phyloP scores from a whole-genome alignment of 805 yeast genomes.

The Wickerhamiella hasegawae region DNA sequence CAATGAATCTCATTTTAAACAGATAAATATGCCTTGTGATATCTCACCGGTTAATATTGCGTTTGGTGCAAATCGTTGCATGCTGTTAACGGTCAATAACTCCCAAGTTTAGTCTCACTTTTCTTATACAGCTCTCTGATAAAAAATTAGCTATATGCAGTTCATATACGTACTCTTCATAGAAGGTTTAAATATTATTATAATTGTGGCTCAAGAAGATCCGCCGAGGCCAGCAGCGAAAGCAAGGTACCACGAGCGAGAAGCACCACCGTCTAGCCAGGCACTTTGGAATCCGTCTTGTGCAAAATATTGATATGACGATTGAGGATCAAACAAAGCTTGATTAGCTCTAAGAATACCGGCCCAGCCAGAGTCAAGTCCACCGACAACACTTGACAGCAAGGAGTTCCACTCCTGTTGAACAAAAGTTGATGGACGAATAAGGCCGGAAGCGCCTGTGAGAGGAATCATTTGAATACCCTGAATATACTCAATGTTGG shows the following conservation, averaged over 20 bases:
- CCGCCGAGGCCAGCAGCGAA: slow-evolving; percentile 34
- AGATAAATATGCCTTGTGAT: not conserved
- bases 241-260: slow-evolving; percentile 73
- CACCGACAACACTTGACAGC: slow-evolving; percentile 31
- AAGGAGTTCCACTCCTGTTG: slow-evolving; percentile 43
- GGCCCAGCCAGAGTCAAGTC: slow-evolving; percentile 36
- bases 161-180: too few species aligned
- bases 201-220: not conserved
- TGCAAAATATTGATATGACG: slow-evolving; percentile 48
- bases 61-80: not conserved
- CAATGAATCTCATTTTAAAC: not conserved
- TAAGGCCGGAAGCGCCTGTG: slow-evolving; percentile 42
- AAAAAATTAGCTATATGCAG: not conserved
- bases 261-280: slow-evolving; percentile 70
- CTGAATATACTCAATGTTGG: slow-evolving; percentile 48
- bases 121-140: not conserved
- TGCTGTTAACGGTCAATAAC: not conserved
- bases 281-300: slow-evolving; percentile 34
- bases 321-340: slow-evolving; percentile 54
- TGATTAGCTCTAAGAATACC: slow-evolving; percentile 56
- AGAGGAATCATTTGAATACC: slow-evolving; percentile 73
- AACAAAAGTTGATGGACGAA: slow-evolving; percentile 35
- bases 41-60: not conserved
- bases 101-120: not conserved
- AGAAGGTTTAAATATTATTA: not conserved